These are phyloP conservation scores for Corylus americana DNA, from an alignment of 306 rosid genomes.

Conservation along the genomic window DNA sequence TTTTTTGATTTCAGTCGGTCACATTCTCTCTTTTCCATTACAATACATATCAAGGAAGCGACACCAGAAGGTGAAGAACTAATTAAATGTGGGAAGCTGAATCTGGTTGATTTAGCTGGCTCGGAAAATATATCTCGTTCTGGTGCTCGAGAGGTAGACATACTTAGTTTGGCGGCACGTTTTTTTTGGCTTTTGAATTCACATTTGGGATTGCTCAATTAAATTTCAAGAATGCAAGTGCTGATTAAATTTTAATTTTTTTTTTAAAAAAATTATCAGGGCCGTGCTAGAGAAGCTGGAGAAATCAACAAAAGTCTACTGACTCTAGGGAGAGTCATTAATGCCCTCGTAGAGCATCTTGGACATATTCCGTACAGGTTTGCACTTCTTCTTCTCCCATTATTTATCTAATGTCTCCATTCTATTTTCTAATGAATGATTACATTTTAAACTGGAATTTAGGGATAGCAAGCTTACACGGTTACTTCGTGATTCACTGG, in stretches of 20 bases:
- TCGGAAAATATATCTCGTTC: constrained; percentile 98
- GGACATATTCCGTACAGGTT: constrained; percentile 98
- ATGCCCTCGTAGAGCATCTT: constrained; percentile 95
- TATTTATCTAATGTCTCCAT: neutral
- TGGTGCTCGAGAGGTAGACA: constrained; percentile 93
- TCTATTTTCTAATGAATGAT: neutral
- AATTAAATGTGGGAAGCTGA: constrained; percentile 94
- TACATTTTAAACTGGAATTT: constrained; percentile 22
- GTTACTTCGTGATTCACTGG: constrained; percentile 96
- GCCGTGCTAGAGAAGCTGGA: constrained; percentile 98
- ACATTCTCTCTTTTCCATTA: constrained; percentile 91
- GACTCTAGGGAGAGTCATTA: constrained; percentile 92
- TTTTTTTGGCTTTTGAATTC: constrained; percentile 8
- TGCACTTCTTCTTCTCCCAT: neutral
- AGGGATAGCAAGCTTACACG: constrained; percentile 99
- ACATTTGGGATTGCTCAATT: neutral
- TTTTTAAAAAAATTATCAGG: constrained; percentile 42
- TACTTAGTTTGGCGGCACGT: neutral
- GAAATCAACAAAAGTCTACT: constrained; percentile 97
- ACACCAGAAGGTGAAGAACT: constrained; percentile 99
- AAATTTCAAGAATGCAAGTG: neutral
- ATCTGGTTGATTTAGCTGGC: constrained; percentile 95
- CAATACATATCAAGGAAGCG: constrained; percentile 97
- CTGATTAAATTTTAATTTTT: neutral
- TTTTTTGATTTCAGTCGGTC: constrained; percentile 73